Evolutionary conservation across 495 filamentous ascomycete species (phyloP).

Genomic region (Penicillium lividum): DNA sequence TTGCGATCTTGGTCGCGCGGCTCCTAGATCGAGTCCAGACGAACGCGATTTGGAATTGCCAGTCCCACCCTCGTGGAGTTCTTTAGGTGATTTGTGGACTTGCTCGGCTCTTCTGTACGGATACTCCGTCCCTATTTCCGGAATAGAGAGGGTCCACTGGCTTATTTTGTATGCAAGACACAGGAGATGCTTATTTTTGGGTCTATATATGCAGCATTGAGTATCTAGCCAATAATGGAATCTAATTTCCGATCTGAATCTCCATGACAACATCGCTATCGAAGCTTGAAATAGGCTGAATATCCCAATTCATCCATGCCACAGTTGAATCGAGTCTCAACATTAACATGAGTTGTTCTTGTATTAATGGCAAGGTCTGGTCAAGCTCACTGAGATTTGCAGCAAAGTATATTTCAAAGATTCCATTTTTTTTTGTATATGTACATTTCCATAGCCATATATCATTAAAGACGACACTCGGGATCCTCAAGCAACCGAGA

Average conservation of each 20-base stretch:
- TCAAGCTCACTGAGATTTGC: too few relatives aligned
- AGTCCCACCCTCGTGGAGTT: not conserved
- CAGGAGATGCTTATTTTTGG: not conserved
- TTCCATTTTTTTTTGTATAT: not conserved
- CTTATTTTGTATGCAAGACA: not conserved
- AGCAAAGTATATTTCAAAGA: not conserved
- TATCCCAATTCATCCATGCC: too few relatives aligned
- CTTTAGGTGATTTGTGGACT: not conserved
- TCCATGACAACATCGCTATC: too few relatives aligned
- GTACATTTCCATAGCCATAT: not conserved
- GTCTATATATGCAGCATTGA: not conserved
- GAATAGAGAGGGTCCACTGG: not conserved
- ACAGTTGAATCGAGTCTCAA: too few relatives aligned
- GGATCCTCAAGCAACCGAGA: constrained; percentile 4
- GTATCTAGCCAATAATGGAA: too few relatives aligned
- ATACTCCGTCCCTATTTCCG: not conserved
- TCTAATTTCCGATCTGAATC: too few relatives aligned
- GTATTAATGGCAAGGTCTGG: too few relatives aligned
- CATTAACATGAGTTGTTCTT: too few relatives aligned
- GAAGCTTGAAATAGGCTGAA: too few relatives aligned
- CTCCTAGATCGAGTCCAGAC: constrained; percentile 4
- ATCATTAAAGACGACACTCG: constrained; percentile 2
- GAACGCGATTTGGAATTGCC: constrained; percentile 4
- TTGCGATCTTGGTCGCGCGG: constrained; percentile 4
- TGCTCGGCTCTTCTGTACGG: not conserved